These are phyloP conservation scores for Lagenaria siceraria DNA, from an alignment of 306 rosid genomes.

Conservation along the genomic window DNA sequence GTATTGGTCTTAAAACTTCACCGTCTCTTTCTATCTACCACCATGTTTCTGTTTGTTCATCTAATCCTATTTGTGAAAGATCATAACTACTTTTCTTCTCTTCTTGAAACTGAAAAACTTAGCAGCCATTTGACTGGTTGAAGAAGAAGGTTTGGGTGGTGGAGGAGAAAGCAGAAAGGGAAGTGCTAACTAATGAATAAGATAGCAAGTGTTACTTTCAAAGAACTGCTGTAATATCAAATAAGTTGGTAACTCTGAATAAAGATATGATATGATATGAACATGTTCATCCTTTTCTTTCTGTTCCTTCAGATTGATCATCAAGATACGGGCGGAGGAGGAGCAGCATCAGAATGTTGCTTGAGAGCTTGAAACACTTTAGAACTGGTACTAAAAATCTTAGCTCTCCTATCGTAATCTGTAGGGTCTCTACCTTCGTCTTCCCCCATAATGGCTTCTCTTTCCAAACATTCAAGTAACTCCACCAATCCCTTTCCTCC, in stretches of 20 bases:
- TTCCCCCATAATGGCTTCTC: constrained; percentile 81
- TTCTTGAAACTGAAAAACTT: background rate
- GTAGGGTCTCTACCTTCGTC: constrained; percentile 58
- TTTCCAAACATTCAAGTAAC: constrained; percentile 59
- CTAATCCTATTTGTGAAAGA: background rate
- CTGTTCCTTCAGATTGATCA: background rate
- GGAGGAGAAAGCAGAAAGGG: constrained; percentile 45
- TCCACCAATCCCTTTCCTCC: constrained; percentile 40
- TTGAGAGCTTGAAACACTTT: constrained; percentile 63
- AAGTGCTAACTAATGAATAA: constrained; percentile 14
- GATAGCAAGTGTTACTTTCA: background rate
- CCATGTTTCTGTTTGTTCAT: background rate
- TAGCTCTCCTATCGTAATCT: constrained; percentile 71
- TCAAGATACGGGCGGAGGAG: background rate
- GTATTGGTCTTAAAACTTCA: background rate
- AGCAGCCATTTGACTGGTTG: constrained; percentile 71
- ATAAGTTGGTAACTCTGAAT: background rate
- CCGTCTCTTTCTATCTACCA: background rate
- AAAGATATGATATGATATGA: background rate
- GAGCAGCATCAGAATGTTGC: constrained; percentile 11
- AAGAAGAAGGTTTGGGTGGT: constrained; percentile 45
- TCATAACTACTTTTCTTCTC: background rate
- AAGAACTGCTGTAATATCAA: background rate
- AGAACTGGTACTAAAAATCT: constrained; percentile 51
- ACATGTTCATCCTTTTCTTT: background rate